Conservation (phyloP, 169 alveolate species). For the Plasmodium inui region DNA sequence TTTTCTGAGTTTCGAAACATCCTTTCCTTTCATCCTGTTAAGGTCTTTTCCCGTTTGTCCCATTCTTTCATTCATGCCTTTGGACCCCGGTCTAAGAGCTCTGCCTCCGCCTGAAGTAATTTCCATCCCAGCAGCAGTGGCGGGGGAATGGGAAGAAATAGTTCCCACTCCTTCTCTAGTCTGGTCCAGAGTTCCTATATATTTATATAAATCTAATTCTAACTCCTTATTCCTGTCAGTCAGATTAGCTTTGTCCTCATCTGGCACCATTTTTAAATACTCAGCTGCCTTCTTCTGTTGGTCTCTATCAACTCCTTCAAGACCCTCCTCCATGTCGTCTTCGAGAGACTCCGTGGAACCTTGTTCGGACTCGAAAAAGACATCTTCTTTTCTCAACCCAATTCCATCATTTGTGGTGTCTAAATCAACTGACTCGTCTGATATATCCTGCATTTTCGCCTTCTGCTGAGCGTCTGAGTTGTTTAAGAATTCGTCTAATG, state of each 20-base stretch:
- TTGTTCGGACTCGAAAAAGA: slow-evolving; percentile 18
- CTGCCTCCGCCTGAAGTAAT: neutral
- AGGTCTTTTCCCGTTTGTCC: neutral
- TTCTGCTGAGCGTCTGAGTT: neutral
- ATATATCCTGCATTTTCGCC: slow-evolving; percentile 9
- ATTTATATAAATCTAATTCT: slow-evolving; percentile 41
- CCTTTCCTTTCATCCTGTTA: neutral
- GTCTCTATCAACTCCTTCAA: neutral
- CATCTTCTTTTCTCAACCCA: slow-evolving; percentile 48
- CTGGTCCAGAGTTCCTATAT: neutral
- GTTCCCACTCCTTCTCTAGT: neutral
- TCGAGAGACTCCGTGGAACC: slow-evolving; percentile 1
- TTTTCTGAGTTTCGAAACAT: neutral
- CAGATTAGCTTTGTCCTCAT: neutral
- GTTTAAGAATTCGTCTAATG: neutral
- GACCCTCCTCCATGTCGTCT: neutral
- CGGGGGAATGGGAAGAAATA: neutral
- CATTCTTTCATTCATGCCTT: neutral
- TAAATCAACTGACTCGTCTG: slow-evolving; percentile 17
- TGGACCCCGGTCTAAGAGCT: neutral
- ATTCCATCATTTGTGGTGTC: slow-evolving; percentile 54
- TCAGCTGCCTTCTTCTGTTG: neutral
- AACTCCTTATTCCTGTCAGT: slow-evolving; percentile 20
- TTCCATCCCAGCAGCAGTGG: neutral
- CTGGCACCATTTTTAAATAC: slow-evolving; percentile 10